These are phyloP conservation scores for Annulohypoxylon nitens DNA, from an alignment of 495 filamentous ascomycete genomes.

Conservation along the genomic window DNA sequence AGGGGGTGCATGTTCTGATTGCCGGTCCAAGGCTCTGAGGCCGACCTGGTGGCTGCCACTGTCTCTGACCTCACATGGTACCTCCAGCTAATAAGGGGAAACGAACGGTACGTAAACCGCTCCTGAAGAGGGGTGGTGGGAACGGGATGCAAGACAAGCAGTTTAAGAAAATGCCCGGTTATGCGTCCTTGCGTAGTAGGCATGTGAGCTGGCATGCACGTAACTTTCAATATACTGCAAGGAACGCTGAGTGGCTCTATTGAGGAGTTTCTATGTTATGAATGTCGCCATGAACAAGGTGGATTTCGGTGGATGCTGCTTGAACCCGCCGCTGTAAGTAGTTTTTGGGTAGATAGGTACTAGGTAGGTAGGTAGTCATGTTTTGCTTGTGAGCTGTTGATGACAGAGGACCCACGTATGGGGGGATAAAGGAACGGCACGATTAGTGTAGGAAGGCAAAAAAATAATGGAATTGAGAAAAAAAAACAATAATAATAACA, in stretches of 20 bases:
- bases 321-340: conserved; percentile 15
- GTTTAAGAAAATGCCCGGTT: conserved; percentile 46
- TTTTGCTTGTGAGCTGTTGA: conserved; percentile 18
- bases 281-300: conserved; percentile 24
- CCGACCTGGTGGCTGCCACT: conserved; percentile 31
- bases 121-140: conserved; percentile 30
- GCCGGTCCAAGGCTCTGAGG: conserved; percentile 33
- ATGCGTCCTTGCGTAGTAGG: conserved; percentile 44
- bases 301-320: conserved; percentile 4
- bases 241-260: conserved; percentile 33
- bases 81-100: conserved; percentile 32
- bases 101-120: conserved; percentile 35
- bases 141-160: conserved; percentile 45
- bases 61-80: conserved; percentile 46
- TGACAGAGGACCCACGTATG: conserved; percentile 30
- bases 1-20: conserved; percentile 52
- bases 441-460: not conserved
- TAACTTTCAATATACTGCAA: conserved; percentile 45
- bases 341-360: not conserved
- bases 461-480: conserved; percentile 17
- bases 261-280: conserved; percentile 24
- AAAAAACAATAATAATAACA: conserved; percentile 28
- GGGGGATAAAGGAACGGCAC: conserved; percentile 17
- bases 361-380: conserved; percentile 2
- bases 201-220: conserved; percentile 47